These are phyloP conservation scores for Butyriboletus loyo DNA, from an alignment of 768 basidiomycete species.

Conservation along the genomic window DNA sequence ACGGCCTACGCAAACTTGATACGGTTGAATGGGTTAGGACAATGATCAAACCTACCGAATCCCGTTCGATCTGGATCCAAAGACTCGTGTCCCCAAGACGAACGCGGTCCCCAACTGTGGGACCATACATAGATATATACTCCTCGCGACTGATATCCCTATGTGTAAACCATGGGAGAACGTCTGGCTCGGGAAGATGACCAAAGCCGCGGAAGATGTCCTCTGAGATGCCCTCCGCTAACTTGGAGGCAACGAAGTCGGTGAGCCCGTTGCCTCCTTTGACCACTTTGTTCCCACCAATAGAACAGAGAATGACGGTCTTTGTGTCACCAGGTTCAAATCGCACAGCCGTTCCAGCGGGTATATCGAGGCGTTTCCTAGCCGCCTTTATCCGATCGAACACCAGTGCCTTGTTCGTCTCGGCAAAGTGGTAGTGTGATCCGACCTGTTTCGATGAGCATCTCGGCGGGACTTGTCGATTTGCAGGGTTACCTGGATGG, in stretches of 20 bases:
- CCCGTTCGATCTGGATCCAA: constrained; percentile 91
- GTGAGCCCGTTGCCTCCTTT: constrained; percentile 76
- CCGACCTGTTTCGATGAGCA: constrained; percentile 57
- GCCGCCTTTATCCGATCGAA: constrained; percentile 85
- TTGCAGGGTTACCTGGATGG: constrained; percentile 67
- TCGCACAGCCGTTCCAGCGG: constrained; percentile 92
- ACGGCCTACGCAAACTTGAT: constrained; percentile 49
- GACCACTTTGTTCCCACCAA: constrained; percentile 68
- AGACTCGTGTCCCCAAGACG: constrained; percentile 85
- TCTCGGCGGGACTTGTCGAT: not conserved
- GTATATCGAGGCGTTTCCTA: constrained; percentile 85
- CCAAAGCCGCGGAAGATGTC: constrained; percentile 51
- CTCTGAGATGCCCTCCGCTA: constrained; percentile 36
- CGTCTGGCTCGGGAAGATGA: constrained; percentile 66
- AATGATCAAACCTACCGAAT: constrained; percentile 48
- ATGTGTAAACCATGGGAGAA: constrained; percentile 46
- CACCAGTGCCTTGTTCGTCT: constrained; percentile 74
- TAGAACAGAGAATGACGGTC: constrained; percentile 76
- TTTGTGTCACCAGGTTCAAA: constrained; percentile 94
- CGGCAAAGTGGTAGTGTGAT: constrained; percentile 92
- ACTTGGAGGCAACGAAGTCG: constrained; percentile 42
- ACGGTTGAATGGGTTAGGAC: not conserved
- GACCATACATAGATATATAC: constrained; percentile 94
- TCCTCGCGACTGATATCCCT: constrained; percentile 62
- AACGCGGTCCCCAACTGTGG: constrained; percentile 87